Evolutionary conservation across 129 eudicot genomes (phyloP), one percentile per base, ranked within the genome.

Genomic region (Ambrosia trifida): DNA sequence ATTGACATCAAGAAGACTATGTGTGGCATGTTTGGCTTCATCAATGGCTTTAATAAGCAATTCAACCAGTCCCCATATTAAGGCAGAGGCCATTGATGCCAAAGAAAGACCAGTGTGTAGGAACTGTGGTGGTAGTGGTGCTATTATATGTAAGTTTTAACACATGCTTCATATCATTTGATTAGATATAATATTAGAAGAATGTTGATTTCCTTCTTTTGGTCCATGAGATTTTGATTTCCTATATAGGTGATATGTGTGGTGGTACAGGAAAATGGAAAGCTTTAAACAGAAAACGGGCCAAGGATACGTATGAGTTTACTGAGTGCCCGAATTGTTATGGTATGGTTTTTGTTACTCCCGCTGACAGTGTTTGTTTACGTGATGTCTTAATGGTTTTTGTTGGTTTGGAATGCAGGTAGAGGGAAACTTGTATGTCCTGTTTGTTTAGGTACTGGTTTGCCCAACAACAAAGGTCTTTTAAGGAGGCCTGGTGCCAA

Each of bases 201-300:
- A 54, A 40, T 66, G 20, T 54, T 44, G 32, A 38, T 44, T 67
- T 65, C 51, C 4, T 70, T 7, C 30, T 53, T 62, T 44, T 66
- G 66, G 79, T 79, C 64, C 73, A 74, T 81, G 75, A 81, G 79
- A 83, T 72, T 70, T 83, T 83, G 41, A 66, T 86, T 86, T 83
- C 54, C 59, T 61, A 75, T 90, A 66, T 83, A 90, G 99, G 99
- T 88, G 97, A 94, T 81, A 94, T 94, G 99, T 94, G 97, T 87
- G 99, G 99, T 85, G 99, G 99, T 83, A 94, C 99, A 84, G 99
- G 99, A 94, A 94, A 94, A 86, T 94, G 99, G 99, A 94, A 94
- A 80, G 99, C 99, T 57, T 84, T 94, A 33, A 90, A 94, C 83
- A 70, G 99, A 81, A 94, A 94, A 75, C 81, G 99, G 20, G 97